Evolutionary conservation across 148 eudicot species (phyloP), one percentile per base, ranked within the genome.

Genomic region (Suaeda aralocaspica): DNA sequence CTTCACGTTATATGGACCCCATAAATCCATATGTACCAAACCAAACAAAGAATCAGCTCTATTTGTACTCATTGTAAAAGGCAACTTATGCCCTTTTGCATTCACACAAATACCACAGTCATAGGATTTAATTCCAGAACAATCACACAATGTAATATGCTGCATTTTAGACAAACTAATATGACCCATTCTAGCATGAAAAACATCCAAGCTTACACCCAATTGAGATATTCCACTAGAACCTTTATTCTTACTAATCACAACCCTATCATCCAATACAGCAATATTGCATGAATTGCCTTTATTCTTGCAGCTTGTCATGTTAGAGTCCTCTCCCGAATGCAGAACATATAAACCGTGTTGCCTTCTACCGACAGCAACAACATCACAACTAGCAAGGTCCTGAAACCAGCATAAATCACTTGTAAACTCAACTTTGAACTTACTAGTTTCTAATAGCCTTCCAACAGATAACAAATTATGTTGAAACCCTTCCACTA

Each of bases 191-290:
- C 61, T 53, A 9, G 22, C 25, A 34, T 55, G 72, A 12, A 29
- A 19, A 0, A 50, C 2, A 6, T 51, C 10, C 19, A 53, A 1
- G 1, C 2, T 1, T 19, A 25, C 3, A 25, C n/a, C 6, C 10
- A 0, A 1, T 21, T 6, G 0, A 1, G 4, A 6, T 0, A 4
- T 52, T 6, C 11, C 2, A 1, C 6, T 0, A 18, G 0, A 6
- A 7, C 9, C 15, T 25, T 5, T 25, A 18, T 55, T 19, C 22
- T 3, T 16, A 15, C 2, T 2, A 6, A 49, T 7, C n/a, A 16
- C 21, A 16, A 2, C 2, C 4, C 4, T 45, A 45, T 11, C 11
- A 45, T 45, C 11, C 6, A 14, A 4, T 0, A 6, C 5, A 52
- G 11, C 1, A n/a, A 9, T 6, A 52, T 6, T 21, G 18, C 4